Conservation (phyloP, 345 rosid genomes). For the Linum lewisii region DNA sequence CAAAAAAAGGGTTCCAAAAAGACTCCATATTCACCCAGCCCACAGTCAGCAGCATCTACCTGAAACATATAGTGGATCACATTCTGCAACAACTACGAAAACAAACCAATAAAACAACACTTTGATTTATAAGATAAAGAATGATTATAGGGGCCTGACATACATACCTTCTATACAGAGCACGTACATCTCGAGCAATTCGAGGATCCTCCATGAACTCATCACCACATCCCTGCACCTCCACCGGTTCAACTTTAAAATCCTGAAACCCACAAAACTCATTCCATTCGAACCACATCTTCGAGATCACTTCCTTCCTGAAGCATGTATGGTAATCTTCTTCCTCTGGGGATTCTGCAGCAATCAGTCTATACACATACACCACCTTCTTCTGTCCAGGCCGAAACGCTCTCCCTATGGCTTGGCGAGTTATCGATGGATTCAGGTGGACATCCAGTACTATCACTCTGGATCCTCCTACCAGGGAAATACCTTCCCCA, state of each 20-base stretch:
- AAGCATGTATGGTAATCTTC: constrained; percentile 53
- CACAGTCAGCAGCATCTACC: too few species aligned
- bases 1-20: too few species aligned
- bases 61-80: too few species aligned
- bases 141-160: too few species aligned
- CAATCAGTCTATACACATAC: constrained; percentile 57
- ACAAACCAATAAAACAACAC: too few species aligned
- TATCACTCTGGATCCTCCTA: constrained; percentile 79
- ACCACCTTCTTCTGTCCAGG: constrained; percentile 89
- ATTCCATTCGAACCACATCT: constrained; percentile 96
- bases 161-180: constrained; percentile 58
- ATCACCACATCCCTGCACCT: constrained; percentile 49
- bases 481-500: constrained; percentile 88
- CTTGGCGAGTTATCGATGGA: constrained; percentile 95
- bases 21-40: too few species aligned
- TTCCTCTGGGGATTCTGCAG: constrained; percentile 74
- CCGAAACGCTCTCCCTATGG: constrained; percentile 75
- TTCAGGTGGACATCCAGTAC: constrained; percentile 81
- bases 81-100: too few species aligned
- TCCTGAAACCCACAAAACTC: constrained; percentile 42
- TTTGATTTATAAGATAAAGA: too few species aligned
- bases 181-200: constrained; percentile 49
- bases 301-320: constrained; percentile 67
- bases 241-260: constrained; percentile 41
- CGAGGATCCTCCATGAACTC: constrained; percentile 46